Conservation (phyloP, 345 rosid species). For the Turnera subulata region DNA sequence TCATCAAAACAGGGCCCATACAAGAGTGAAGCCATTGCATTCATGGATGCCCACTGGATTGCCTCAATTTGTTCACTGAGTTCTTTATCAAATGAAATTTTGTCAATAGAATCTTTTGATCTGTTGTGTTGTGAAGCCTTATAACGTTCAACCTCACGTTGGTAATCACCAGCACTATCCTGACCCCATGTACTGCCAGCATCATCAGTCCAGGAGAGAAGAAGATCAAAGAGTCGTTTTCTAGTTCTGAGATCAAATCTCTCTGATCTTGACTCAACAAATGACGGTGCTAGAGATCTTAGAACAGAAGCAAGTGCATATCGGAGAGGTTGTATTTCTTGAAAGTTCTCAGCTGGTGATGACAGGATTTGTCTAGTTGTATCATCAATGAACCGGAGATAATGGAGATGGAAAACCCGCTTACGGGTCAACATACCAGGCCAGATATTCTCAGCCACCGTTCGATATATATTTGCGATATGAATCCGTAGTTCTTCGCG, state of each 20-base stretch:
- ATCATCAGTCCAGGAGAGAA: constrained; percentile 92
- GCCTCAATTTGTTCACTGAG: constrained; percentile 88
- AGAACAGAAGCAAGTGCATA: constrained; percentile 89
- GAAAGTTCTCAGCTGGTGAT: constrained; percentile 73
- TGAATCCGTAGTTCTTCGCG: constrained; percentile 90
- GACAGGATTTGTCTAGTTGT: constrained; percentile 55
- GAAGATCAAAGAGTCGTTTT: constrained; percentile 84
- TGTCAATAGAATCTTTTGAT: constrained; percentile 92
- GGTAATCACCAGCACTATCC: constrained; percentile 78
- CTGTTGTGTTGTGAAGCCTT: constrained; percentile 86
- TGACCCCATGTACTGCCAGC: constrained; percentile 80
- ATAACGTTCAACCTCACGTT: constrained; percentile 97
- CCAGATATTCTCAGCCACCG: constrained; percentile 94
- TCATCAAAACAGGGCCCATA: constrained; percentile 99
- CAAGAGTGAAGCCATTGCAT: constrained; percentile 94
- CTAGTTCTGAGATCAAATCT: constrained; percentile 84
- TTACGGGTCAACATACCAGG: constrained; percentile 88
- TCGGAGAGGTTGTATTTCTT: constrained; percentile 86
- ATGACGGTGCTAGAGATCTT: constrained; percentile 89
- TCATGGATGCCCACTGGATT: constrained; percentile 95
- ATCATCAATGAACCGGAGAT: constrained; percentile 88
- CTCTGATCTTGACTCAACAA: constrained; percentile 89
- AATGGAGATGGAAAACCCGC: constrained; percentile 82
- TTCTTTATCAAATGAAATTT: constrained; percentile 90
- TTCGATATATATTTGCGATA: constrained; percentile 83